A percentile compares a stretch with the other conserved stretches of the same genome.
phyloP scores from a whole-genome alignment of 1,284 basidiomycete species.

The Flammula alnicola region DNA sequence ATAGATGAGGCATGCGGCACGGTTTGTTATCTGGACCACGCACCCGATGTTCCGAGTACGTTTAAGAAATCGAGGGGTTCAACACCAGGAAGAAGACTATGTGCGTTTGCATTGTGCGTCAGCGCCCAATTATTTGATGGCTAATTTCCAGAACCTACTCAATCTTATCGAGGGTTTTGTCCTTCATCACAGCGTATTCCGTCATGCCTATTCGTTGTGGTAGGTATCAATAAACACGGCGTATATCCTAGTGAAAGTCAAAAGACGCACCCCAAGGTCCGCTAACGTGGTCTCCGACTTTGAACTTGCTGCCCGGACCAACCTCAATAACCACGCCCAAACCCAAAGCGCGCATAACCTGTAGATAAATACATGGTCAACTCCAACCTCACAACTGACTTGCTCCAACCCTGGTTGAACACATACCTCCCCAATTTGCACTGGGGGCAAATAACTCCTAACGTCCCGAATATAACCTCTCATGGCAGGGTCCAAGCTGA shows the following conservation, averaged over 20 bases:
- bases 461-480: slow-evolving; percentile 78
- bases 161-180: slow-evolving; percentile 55
- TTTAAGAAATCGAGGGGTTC: slow-evolving; percentile 78
- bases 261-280: slow-evolving; percentile 56
- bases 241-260: background rate
- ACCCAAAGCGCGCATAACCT: slow-evolving; percentile 74
- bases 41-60: slow-evolving; percentile 73
- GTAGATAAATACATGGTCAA: background rate
- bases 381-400: background rate
- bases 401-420: too few species aligned
- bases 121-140: background rate
- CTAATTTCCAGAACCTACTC: slow-evolving; percentile 42
- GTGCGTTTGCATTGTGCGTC: too few species aligned
- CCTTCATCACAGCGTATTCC: slow-evolving; percentile 72
- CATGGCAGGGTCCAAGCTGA: slow-evolving; percentile 88
- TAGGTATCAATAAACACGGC: background rate
- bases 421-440: slow-evolving; percentile 77
- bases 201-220: slow-evolving; percentile 65
- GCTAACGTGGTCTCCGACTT: slow-evolving; percentile 69
- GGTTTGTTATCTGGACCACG: too few species aligned
- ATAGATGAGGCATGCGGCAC: background rate
- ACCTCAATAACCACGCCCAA: slow-evolving; percentile 72
- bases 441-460: slow-evolving; percentile 71
- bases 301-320: slow-evolving; percentile 56
- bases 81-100: slow-evolving; percentile 53